Evolutionary conservation across 2,329 filamentous ascomycete genomes (phyloP).

Genomic region (Ophiostoma sp.): DNA sequence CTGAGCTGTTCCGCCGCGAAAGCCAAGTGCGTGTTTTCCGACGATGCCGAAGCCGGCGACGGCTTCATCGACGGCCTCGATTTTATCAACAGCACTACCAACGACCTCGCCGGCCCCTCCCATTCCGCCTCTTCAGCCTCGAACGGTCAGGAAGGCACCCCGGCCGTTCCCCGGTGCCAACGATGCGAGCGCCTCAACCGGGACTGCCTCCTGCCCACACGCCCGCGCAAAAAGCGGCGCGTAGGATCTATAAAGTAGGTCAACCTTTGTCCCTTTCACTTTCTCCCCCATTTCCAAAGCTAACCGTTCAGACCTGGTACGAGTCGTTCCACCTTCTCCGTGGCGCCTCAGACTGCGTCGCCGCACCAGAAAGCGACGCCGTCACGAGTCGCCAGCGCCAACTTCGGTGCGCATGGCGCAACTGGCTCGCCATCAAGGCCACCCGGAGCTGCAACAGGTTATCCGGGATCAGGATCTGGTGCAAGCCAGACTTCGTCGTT

Average conservation of each 20-base stretch:
- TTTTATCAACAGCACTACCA: conserved; percentile 12
- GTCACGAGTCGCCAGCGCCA: not conserved
- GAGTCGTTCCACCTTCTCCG: conserved; percentile 13
- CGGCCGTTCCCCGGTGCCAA: conserved; percentile 27
- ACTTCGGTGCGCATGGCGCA: not conserved
- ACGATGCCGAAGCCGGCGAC: conserved; percentile 25
- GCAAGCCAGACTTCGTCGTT: not conserved
- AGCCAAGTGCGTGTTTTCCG: conserved; percentile 32
- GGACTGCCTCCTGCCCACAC: conserved; percentile 28
- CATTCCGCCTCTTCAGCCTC: not conserved
- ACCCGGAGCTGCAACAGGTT: not conserved
- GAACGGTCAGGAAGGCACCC: conserved; percentile 21
- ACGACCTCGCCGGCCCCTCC: not conserved
- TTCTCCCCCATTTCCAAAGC: not conserved
- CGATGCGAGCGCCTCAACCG: conserved; percentile 30
- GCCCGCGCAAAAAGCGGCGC: conserved; percentile 31
- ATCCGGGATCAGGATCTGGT: not conserved
- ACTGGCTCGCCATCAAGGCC: not conserved
- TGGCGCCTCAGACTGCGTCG: not conserved
- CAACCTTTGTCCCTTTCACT: not conserved
- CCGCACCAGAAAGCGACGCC: not conserved
- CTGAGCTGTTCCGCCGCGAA: conserved; percentile 33
- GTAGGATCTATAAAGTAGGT: conserved; percentile 27
- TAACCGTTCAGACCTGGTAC: conserved; percentile 1
- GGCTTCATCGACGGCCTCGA: conserved; percentile 15